Conservation (phyloP, 2,329 filamentous ascomycete species). For the Alternaria sp. region DNA sequence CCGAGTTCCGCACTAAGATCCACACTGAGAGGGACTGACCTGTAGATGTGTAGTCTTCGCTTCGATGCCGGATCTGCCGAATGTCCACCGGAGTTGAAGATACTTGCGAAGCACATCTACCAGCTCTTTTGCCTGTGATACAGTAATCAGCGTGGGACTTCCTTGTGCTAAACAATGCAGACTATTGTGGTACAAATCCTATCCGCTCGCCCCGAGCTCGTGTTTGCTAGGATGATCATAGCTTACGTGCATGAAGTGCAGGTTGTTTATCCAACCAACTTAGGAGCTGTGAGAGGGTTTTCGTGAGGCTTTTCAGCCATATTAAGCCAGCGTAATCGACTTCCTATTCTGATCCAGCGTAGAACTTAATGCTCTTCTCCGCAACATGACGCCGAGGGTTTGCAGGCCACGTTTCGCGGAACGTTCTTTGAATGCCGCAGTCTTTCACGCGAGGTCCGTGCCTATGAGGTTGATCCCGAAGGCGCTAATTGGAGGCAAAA, state of each 20-base stretch:
- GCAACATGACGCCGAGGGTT: background rate
- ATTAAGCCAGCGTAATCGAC: background rate
- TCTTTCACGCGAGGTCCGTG: background rate
- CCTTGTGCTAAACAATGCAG: background rate
- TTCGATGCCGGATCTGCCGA: background rate
- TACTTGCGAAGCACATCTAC: background rate
- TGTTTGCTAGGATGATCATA: slow-evolving; percentile 3
- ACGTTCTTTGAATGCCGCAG: background rate
- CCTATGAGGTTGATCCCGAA: background rate
- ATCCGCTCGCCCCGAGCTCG: background rate
- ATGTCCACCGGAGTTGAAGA: background rate
- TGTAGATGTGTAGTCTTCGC: background rate
- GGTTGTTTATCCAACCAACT: slow-evolving; percentile 1
- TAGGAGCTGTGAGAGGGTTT: background rate
- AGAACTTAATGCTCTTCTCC: background rate
- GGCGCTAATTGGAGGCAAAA: slow-evolving; percentile 8
- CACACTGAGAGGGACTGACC: background rate
- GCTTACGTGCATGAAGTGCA: slow-evolving; percentile 4
- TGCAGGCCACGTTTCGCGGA: background rate
- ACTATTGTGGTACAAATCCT: background rate
- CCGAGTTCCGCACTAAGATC: background rate
- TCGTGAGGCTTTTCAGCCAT: slow-evolving; percentile 1
- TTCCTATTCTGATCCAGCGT: background rate
- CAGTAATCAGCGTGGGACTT: slow-evolving; percentile 3
- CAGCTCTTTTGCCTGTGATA: background rate